A percentile compares a stretch with the other conserved stretches of the same genome.
These are phyloP conservation scores for Craterostigma plantagineum DNA, from an alignment of 257 asterid genomes.

Conservation along the genomic window DNA sequence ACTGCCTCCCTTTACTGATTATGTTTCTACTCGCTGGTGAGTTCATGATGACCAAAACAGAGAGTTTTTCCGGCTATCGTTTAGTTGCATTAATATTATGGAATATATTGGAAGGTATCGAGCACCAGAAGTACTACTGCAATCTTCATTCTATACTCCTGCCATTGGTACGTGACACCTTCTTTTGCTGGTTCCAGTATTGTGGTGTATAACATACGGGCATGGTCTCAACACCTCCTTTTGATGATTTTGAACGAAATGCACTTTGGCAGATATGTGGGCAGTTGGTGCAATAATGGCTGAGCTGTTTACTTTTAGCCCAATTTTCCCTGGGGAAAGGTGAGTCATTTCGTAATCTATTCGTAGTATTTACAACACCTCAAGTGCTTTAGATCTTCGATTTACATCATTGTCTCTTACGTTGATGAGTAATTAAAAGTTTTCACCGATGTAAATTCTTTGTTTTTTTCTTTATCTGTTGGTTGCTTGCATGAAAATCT, in stretches of 20 bases:
- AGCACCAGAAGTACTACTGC: slow-evolving; percentile 92
- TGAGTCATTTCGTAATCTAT: slow-evolving; percentile 15
- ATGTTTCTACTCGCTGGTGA: slow-evolving; percentile 99
- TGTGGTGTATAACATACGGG: not conserved
- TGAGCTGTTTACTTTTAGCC: slow-evolving; percentile 80
- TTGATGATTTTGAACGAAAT: not conserved
- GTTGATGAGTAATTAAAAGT: not conserved
- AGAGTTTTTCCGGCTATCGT: slow-evolving; percentile 9
- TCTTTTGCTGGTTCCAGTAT: slow-evolving; percentile 1
- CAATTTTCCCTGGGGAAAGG: slow-evolving; percentile 98
- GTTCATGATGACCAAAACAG: slow-evolving; percentile 14
- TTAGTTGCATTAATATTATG: slow-evolving; percentile 7
- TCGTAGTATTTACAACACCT: too few relatives aligned
- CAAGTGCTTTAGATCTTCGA: not conserved
- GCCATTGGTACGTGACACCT: slow-evolving; percentile 53
- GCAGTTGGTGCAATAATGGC: slow-evolving; percentile 93
- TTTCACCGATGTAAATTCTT: slow-evolving; percentile 1
- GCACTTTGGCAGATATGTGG: slow-evolving; percentile 72
- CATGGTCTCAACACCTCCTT: too few relatives aligned
- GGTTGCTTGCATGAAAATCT: not conserved
- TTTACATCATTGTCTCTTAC: too few relatives aligned
- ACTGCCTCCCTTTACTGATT: slow-evolving; percentile 83
- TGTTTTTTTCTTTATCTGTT: too few relatives aligned
- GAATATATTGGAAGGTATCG: slow-evolving; percentile 49
- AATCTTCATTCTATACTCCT: slow-evolving; percentile 59